Evolutionary conservation across 306 rosid species (phyloP).

Genomic region (Pyrus betulifolia): DNA sequence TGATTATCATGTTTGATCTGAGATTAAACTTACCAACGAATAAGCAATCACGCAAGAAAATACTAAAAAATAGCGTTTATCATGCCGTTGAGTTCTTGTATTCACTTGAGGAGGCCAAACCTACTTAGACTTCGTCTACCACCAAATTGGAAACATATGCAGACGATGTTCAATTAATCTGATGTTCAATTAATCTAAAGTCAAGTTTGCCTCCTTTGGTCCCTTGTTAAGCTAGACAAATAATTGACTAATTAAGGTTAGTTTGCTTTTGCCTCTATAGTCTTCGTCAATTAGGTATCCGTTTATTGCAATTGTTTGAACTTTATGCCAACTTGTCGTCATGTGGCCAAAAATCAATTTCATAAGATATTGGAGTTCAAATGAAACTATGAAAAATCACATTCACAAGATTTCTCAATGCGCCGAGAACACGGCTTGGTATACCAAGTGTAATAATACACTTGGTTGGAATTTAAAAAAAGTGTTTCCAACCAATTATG

Average conservation of each 20-base stretch:
- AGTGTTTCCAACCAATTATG: too few relatives aligned
- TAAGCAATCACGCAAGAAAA: background rate
- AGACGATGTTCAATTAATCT: background rate
- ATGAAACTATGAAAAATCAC: too few relatives aligned
- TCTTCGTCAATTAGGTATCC: background rate
- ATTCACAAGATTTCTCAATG: too few relatives aligned
- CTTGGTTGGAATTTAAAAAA: too few relatives aligned
- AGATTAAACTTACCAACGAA: background rate
- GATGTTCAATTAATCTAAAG: background rate
- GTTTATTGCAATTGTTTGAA: background rate
- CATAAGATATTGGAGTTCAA: too few relatives aligned
- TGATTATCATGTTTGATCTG: background rate
- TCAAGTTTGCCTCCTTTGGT: background rate
- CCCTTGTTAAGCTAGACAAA: background rate
- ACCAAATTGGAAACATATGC: background rate
- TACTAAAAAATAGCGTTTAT: too few relatives aligned
- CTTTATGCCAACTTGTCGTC: background rate
- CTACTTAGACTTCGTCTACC: background rate
- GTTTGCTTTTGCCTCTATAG: background rate
- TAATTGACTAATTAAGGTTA: background rate
- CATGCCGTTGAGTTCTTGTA: too few relatives aligned
- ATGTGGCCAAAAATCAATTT: too few relatives aligned
- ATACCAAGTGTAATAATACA: too few relatives aligned
- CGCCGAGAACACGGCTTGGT: too few relatives aligned
- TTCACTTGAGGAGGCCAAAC: background rate